Evolutionary conservation across 352 stramenopile species (phyloP).

Genomic region (Phytopythium ostracodes): DNA sequence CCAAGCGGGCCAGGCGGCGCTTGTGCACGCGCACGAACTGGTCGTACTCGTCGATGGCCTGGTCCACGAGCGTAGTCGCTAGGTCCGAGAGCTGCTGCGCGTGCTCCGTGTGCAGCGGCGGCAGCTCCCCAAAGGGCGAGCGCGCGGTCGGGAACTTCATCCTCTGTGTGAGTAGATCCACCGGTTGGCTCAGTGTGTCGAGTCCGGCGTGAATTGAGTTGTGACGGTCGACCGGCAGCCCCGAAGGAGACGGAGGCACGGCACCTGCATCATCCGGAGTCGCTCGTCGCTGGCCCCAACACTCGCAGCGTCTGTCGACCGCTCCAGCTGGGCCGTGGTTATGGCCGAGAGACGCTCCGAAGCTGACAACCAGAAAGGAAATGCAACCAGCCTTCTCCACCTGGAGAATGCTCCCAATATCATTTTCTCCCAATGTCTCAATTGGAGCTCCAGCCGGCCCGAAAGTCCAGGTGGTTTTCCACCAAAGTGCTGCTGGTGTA

Average conservation of each 20-base stretch:
- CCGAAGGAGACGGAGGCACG: neutral
- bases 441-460: neutral
- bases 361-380: neutral
- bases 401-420: neutral
- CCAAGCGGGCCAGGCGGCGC: constrained; percentile 11
- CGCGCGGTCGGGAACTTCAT: constrained; percentile 29
- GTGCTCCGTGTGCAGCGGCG: constrained; percentile 12
- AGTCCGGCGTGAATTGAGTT: constrained; percentile 2
- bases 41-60: constrained; percentile 29
- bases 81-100: constrained; percentile 13
- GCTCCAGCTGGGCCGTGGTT: neutral
- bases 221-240: neutral
- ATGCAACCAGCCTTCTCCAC: neutral
- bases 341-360: neutral
- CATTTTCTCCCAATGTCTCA: neutral
- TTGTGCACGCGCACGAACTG: constrained; percentile 11
- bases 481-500: no score
- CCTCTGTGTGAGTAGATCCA: neutral
- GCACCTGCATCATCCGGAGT: neutral
- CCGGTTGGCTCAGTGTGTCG: neutral
- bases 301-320: neutral
- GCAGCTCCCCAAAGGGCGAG: constrained; percentile 21
- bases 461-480: neutral
- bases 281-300: neutral
- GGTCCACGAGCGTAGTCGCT: constrained; percentile 16